Evolutionary conservation across 1,284 basidiomycete species (phyloP).

Genomic region (Cerioporus squamosus): DNA sequence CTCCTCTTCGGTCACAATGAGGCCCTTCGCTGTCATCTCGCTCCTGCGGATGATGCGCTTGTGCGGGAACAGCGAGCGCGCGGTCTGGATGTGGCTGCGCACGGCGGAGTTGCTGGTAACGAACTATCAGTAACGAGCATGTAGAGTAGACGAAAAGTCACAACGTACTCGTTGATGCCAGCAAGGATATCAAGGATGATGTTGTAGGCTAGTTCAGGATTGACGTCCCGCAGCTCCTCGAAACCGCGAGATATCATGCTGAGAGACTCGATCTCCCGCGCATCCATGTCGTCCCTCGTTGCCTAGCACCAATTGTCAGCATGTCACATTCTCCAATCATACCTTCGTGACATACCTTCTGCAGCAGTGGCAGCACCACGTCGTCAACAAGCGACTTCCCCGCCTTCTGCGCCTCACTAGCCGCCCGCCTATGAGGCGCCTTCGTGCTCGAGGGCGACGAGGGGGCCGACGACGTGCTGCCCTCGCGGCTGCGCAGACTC

Average conservation of each 20-base stretch:
- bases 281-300: slow-evolving; percentile 84
- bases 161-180: slow-evolving; percentile 86
- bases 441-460: slow-evolving; percentile 46
- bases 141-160: background rate
- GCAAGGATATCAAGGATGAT: slow-evolving; percentile 88
- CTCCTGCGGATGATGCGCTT: slow-evolving; percentile 79
- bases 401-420: slow-evolving; percentile 65
- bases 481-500: slow-evolving; percentile 60
- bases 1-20: slow-evolving; percentile 80
- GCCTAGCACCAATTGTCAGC: slow-evolving; percentile 49
- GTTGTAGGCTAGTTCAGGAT: slow-evolving; percentile 85
- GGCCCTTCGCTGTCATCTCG: slow-evolving; percentile 80
- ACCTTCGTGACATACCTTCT: slow-evolving; percentile 54
- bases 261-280: slow-evolving; percentile 85
- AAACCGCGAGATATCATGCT: slow-evolving; percentile 92
- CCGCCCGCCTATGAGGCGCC: slow-evolving; percentile 45
- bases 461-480: slow-evolving; percentile 45
- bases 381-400: slow-evolving; percentile 80
- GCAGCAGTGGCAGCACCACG: slow-evolving; percentile 77
- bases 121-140: slow-evolving; percentile 10
- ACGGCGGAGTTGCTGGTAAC: slow-evolving; percentile 66
- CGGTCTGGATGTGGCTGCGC: slow-evolving; percentile 78
- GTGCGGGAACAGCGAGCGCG: slow-evolving; percentile 74
- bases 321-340: background rate
- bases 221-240: slow-evolving; percentile 78